Percentiles rank a stretch among this genome's conserved stretches.
phyloP scores from a whole-genome alignment of 106 monocot species.

The Posidonia australis region DNA sequence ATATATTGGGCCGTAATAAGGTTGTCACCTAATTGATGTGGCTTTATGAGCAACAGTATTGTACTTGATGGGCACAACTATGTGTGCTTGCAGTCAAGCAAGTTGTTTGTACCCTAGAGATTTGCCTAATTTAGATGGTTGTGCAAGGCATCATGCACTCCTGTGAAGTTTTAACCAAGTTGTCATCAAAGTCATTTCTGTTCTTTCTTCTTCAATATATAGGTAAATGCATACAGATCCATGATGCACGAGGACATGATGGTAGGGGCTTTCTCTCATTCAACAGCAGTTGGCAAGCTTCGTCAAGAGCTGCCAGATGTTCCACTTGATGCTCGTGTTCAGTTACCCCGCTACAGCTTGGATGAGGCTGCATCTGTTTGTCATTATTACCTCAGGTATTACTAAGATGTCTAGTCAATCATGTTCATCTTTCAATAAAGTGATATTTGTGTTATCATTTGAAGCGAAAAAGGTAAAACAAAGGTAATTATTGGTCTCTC shows the following conservation, averaged over 20 bases:
- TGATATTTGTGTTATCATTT: background rate
- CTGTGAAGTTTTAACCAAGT: too few species aligned
- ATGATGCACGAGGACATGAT: slow-evolving; percentile 97
- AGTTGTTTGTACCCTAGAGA: too few species aligned
- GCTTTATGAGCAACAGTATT: too few species aligned
- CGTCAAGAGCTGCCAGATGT: slow-evolving; percentile 85
- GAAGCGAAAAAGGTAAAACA: too few species aligned
- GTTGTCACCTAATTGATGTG: too few species aligned
- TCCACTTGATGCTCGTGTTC: slow-evolving; percentile 66
- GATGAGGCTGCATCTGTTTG: slow-evolving; percentile 82
- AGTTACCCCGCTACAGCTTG: slow-evolving; percentile 70
- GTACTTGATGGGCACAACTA: too few species aligned
- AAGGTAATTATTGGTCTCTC: background rate
- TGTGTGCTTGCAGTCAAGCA: too few species aligned
- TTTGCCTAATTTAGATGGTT: too few species aligned
- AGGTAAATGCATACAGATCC: slow-evolving; percentile 89
- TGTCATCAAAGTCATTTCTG: background rate
- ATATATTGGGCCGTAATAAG: too few species aligned
- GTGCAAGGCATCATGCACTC: too few species aligned
- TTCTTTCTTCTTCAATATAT: slow-evolving; percentile 1
- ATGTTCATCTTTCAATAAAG: background rate
- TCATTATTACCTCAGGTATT: slow-evolving; percentile 89
- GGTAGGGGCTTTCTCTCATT: slow-evolving; percentile 96
- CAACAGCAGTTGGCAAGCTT: slow-evolving; percentile 95
- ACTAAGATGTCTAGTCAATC: background rate